A percentile compares a stretch with the other conserved stretches of the same genome.
phyloP scores from a whole-genome alignment of 2,329 filamentous ascomycete species.

The Fusarium pseudocircinatum region DNA sequence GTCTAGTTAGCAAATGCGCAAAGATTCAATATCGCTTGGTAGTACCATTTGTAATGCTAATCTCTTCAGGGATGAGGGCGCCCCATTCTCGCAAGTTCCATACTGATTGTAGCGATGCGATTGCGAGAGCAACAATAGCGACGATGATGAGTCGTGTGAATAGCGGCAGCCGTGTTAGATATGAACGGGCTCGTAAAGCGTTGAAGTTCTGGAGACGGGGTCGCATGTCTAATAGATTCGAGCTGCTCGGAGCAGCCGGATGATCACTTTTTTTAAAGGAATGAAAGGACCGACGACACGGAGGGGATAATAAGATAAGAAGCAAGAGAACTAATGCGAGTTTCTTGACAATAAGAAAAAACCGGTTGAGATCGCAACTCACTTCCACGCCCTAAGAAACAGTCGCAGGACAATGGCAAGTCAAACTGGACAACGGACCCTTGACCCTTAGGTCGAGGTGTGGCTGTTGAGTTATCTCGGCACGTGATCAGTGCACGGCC shows the following conservation, averaged over 20 bases:
- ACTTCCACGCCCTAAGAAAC: slow-evolving; percentile 26
- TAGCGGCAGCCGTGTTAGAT: slow-evolving; percentile 84
- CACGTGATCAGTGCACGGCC: slow-evolving; percentile 40
- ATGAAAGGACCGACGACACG: background rate
- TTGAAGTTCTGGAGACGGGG: slow-evolving; percentile 64
- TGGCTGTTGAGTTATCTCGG: slow-evolving; percentile 19
- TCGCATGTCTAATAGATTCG: slow-evolving; percentile 43
- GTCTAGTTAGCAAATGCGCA: slow-evolving; percentile 4
- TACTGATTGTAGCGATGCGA: slow-evolving; percentile 72
- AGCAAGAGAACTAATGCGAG: background rate
- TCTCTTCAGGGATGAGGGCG: slow-evolving; percentile 78
- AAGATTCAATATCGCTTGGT: background rate
- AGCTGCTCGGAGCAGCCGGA: slow-evolving; percentile 40
- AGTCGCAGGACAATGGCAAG: slow-evolving; percentile 18
- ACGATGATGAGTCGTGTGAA: slow-evolving; percentile 79
- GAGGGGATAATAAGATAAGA: background rate
- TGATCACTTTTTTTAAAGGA: slow-evolving; percentile 12
- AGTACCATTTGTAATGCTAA: slow-evolving; percentile 75
- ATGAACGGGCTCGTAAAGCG: slow-evolving; percentile 78
- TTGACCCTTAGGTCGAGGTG: slow-evolving; percentile 7
- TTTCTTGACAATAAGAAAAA: background rate
- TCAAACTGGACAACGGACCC: slow-evolving; percentile 38
- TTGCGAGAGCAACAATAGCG: slow-evolving; percentile 70
- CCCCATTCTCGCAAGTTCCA: slow-evolving; percentile 83
- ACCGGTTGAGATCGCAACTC: slow-evolving; percentile 16